These are phyloP conservation scores for Curvularia verruculosa DNA, from an alignment of 2,329 filamentous ascomycete species.

Conservation along the genomic window DNA sequence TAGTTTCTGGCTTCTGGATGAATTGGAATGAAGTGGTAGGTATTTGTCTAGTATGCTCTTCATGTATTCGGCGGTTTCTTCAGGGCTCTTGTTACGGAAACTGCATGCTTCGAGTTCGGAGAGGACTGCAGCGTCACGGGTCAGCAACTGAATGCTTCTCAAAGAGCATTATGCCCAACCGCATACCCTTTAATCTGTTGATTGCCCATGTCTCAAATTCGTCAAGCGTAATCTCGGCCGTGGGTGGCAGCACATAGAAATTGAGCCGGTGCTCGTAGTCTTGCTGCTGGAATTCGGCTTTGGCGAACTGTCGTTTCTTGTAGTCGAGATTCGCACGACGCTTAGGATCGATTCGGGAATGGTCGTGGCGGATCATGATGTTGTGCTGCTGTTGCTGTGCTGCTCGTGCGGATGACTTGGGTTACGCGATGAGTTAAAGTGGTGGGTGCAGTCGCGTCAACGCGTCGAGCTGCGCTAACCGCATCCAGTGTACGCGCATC, in stretches of 20 bases:
- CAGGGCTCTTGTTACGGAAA: slow-evolving; percentile 85
- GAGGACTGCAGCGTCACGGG: slow-evolving; percentile 62
- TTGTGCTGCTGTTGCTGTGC: slow-evolving; percentile 13
- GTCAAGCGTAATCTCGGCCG: slow-evolving; percentile 91
- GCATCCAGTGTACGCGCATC: slow-evolving; percentile 9
- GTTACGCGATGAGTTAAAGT: slow-evolving; percentile 22
- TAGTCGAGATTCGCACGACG: slow-evolving; percentile 76
- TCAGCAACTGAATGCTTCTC: slow-evolving; percentile 1
- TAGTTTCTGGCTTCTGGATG: slow-evolving; percentile 64
- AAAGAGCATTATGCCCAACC: neutral
- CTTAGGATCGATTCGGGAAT: slow-evolving; percentile 65
- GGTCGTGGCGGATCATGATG: slow-evolving; percentile 49
- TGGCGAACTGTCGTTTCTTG: slow-evolving; percentile 86
- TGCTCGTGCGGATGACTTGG: slow-evolving; percentile 6
- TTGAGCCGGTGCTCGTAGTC: slow-evolving; percentile 87
- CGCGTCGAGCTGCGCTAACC: slow-evolving; percentile 24
- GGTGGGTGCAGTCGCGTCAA: slow-evolving; percentile 29
- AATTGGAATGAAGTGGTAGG: slow-evolving; percentile 78
- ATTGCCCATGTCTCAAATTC: slow-evolving; percentile 99
- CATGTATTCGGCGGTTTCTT: slow-evolving; percentile 84
- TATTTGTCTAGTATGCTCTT: slow-evolving; percentile 85
- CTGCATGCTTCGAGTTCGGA: slow-evolving; percentile 92
- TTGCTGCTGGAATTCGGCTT: slow-evolving; percentile 74
- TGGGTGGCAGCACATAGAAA: slow-evolving; percentile 87
- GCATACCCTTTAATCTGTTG: slow-evolving; percentile 73